Evolutionary conservation across 1,139 yeast species (phyloP).

Genomic region (Scheffersomyces lignicola): DNA sequence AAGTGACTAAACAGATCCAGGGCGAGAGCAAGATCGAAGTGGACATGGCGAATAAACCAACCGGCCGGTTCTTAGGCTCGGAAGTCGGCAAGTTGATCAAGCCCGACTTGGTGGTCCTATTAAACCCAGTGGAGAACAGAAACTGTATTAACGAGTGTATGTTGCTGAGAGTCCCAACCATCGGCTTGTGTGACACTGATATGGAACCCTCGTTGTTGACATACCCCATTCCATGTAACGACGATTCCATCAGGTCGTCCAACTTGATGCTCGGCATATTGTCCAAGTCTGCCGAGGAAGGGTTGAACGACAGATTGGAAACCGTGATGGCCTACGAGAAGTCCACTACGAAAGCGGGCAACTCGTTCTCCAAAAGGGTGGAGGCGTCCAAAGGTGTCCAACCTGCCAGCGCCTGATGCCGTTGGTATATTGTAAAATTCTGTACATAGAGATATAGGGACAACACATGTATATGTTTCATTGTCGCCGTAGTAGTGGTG

Average conservation of each 20-base stretch:
- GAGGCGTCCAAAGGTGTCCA: neutral
- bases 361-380: neutral
- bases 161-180: conserved; percentile 82
- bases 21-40: conserved; percentile 53
- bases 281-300: conserved; percentile 81
- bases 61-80: conserved; percentile 54
- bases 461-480: too few relatives aligned
- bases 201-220: conserved; percentile 87
- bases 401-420: neutral
- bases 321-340: conserved; percentile 28
- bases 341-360: conserved; percentile 13
- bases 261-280: conserved; percentile 80
- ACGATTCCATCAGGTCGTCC: conserved; percentile 83
- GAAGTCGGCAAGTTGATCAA: conserved; percentile 54
- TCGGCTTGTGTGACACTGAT: conserved; percentile 92
- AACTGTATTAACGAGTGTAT: conserved; percentile 82
- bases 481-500: too few relatives aligned
- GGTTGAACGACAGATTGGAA: conserved; percentile 57
- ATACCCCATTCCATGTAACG: conserved; percentile 95
- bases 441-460: too few relatives aligned
- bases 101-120: conserved; percentile 84
- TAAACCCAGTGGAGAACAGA: conserved; percentile 88
- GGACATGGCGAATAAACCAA: conserved; percentile 44
- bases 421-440: too few relatives aligned
- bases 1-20: conserved; percentile 73